Conservation (phyloP, 495 filamentous ascomycete species). For the Aspergillus bridgeri region DNA sequence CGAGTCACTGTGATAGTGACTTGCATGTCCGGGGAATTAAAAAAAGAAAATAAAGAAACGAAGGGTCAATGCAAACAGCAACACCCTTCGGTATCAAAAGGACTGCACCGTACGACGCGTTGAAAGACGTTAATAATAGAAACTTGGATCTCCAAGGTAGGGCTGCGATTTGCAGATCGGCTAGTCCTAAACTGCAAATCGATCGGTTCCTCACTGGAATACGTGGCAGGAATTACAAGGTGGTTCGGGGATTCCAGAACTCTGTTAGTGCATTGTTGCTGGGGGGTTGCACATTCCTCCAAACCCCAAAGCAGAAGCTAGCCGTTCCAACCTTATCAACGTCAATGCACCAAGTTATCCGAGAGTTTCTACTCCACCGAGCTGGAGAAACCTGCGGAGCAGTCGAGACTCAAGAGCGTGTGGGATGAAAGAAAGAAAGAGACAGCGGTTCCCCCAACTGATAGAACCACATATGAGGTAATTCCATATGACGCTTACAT, state of each 20-base stretch:
- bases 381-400: background rate
- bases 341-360: conserved; percentile 8
- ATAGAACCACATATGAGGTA: background rate
- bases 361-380: conserved; percentile 5
- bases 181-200: background rate
- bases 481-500: conserved; percentile 7
- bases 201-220: conserved; percentile 1
- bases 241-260: conserved; percentile 15
- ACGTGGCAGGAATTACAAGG: conserved; percentile 1
- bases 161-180: background rate
- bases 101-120: background rate
- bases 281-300: conserved; percentile 36
- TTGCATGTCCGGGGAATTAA: background rate
- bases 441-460: background rate
- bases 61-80: background rate
- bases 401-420: conserved; percentile 4
- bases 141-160: background rate
- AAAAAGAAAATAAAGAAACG: no score
- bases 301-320: conserved; percentile 25
- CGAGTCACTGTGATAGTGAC: background rate
- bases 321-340: conserved; percentile 27
- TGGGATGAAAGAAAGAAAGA: background rate
- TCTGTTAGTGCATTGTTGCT: conserved; percentile 29
- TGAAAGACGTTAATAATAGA: conserved; percentile 22
- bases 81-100: background rate